Base-by-base conservation (phyloP, 352 stramenopile species). In the Thraustotheca clavata region DNA sequence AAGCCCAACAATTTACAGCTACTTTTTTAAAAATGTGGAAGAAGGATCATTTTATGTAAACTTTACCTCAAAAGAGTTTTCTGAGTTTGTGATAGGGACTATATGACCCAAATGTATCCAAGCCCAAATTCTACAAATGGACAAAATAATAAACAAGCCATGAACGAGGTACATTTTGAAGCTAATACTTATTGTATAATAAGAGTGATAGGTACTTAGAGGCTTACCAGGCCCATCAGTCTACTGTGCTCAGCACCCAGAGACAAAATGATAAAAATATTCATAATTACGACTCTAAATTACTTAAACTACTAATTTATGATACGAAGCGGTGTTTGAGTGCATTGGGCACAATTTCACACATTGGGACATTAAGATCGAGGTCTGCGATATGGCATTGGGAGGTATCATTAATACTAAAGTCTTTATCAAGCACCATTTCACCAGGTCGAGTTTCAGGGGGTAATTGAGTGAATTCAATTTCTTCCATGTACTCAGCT, bases 11-110 rank as follows among this genome's bases (percentile, higher is more conserved):
- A 20, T 92, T 92, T 60, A 54, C 77, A 12, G 66, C 82, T 14
- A 77, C 88, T 39, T 92, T 90, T 60, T 78, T 89, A 52, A 92
- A 90, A 74, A 85, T 79, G 50, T 92, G 83, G 83, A 84, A 84
- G 59, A 79, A 75, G 31, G 83, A 92, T 55, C 66, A 71, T 57
- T 92, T 88, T 35, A 74, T 86, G 76, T 86, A 43, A n/a, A n/a
- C n/a, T n/a, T n/a, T n/a, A n/a, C n/a, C n/a, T n/a, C n/a, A n/a
- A n/a, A n/a, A n/a, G n/a, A n/a, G n/a, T n/a, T n/a, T n/a, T n/a
- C n/a, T 34, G 24, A 41, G 20, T 26, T 16, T 7, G 7, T 52
- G 43, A 52, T 54, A 65, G 57, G 41, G 57, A 65, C 38, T 65
- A 65, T 24, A 34, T 43, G 27, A 43, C 57, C 18, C 38, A 55